Evolutionary conservation across 352 stramenopile species (phyloP).

Genomic region (Thraustochytrium sp.): DNA sequence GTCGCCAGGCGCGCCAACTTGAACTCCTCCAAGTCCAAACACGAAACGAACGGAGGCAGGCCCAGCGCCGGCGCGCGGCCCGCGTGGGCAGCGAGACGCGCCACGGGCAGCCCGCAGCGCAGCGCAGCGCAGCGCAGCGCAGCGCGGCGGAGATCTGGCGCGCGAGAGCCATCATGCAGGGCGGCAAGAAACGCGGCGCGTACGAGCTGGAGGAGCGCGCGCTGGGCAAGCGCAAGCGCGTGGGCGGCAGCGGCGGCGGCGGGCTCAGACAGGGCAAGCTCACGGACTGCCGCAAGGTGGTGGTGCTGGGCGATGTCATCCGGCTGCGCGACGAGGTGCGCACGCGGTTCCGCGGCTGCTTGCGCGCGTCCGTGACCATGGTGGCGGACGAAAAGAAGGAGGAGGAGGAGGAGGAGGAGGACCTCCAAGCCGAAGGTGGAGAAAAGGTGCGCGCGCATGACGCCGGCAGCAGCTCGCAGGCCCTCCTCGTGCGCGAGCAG

Average conservation of each 20-base stretch:
- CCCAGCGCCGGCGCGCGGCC: no score
- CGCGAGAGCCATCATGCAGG: not conserved
- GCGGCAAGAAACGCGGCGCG: no score
- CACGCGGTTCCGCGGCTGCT: not conserved
- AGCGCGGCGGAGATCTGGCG: not conserved
- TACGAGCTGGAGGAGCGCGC: no score
- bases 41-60: not conserved
- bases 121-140: not conserved
- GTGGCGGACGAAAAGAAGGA: no score
- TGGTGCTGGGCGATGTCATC: not conserved
- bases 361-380: not conserved
- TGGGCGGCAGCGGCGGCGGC: not conserved
- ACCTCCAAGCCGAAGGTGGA: not conserved
- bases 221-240: not conserved
- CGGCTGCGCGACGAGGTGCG: not conserved
- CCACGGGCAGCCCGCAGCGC: not conserved
- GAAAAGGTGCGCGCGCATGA: not conserved
- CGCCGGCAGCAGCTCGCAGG: not conserved
- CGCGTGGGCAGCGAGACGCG: not conserved
- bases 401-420: no score
- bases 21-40: no score
- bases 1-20: no score
- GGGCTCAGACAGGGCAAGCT: not conserved
- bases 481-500: not conserved
- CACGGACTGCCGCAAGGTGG: constrained; percentile 19